Conservation (phyloP, 177 flowering plant genomes). For the Tripterygium wilfordii region DNA sequence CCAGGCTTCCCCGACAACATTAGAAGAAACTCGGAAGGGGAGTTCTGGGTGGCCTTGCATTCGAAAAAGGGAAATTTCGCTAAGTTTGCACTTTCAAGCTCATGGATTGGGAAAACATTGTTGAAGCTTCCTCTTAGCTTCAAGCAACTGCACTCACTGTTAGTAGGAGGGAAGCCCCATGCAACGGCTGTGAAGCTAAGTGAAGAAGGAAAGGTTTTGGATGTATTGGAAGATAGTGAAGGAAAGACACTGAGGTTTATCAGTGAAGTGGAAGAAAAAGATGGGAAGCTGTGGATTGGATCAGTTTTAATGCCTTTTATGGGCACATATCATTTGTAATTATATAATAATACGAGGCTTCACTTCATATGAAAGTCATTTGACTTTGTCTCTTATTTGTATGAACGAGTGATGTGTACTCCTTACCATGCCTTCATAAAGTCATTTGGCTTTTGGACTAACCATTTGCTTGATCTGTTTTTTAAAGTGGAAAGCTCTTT, state of each 20-base stretch:
- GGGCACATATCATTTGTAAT: slow-evolving; percentile 28
- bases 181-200: slow-evolving; percentile 48
- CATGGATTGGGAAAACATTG: slow-evolving; percentile 35
- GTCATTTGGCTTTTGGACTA: too few relatives aligned
- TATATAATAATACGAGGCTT: too few relatives aligned
- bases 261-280: slow-evolving; percentile 67
- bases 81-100: slow-evolving; percentile 14
- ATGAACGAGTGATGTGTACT: too few relatives aligned
- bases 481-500: too few relatives aligned
- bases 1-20: slow-evolving; percentile 72
- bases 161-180: slow-evolving; percentile 45
- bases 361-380: too few relatives aligned
- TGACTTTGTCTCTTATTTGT: too few relatives aligned
- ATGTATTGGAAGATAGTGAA: slow-evolving; percentile 47
- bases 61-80: slow-evolving; percentile 29
- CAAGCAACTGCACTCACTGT: slow-evolving; percentile 33
- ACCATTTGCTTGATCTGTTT: too few relatives aligned
- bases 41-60: slow-evolving; percentile 74
- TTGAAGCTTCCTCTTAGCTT: slow-evolving; percentile 37
- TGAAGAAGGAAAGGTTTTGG: slow-evolving; percentile 40
- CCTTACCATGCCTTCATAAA: too few relatives aligned
- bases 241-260: slow-evolving; percentile 44
- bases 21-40: slow-evolving; percentile 52
- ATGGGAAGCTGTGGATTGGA: slow-evolving; percentile 63
- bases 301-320: slow-evolving; percentile 58